A percentile compares a stretch with the other conserved stretches of the same genome.
Evolutionary conservation across 139 green algal genomes (phyloP).

Genomic region (Chlorella sp.): DNA sequence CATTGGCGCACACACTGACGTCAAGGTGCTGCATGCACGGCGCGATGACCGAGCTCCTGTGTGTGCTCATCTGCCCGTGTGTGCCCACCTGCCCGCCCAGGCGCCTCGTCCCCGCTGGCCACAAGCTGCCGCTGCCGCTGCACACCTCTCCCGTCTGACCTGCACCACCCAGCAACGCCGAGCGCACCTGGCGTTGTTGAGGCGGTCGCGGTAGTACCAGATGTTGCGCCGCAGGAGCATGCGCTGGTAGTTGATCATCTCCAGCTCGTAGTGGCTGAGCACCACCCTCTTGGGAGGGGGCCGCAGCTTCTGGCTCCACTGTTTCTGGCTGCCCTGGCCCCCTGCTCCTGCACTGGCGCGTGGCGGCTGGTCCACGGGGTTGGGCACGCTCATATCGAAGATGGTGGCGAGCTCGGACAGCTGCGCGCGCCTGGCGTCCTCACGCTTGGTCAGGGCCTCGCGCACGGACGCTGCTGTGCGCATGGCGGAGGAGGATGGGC

Average conservation of each 20-base stretch:
- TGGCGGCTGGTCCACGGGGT: slow-evolving; percentile 33
- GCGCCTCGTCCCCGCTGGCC: too few relatives aligned
- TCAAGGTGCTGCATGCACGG: not conserved
- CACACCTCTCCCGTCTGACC: too few relatives aligned
- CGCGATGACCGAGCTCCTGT: not conserved
- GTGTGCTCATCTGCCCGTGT: not conserved
- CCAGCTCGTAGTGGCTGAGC: slow-evolving; percentile 47
- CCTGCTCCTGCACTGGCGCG: not conserved
- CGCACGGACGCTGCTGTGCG: not conserved
- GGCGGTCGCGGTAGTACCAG: slow-evolving; percentile 67
- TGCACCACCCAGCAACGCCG: not conserved
- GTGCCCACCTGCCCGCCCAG: not conserved
- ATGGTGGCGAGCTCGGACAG: slow-evolving; percentile 37
- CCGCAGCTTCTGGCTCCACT: slow-evolving; percentile 23
- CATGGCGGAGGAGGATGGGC: not conserved
- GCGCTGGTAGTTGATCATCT: slow-evolving; percentile 78
- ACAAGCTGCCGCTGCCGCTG: not conserved
- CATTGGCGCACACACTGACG: not conserved
- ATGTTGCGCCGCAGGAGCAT: slow-evolving; percentile 76
- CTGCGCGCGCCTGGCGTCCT: slow-evolving; percentile 6
- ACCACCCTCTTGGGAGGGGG: slow-evolving; percentile 29
- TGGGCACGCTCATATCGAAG: slow-evolving; percentile 38
- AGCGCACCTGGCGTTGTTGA: slow-evolving; percentile 10
- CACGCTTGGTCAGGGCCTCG: too few relatives aligned
- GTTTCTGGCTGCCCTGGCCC: not conserved